phyloP scores from a whole-genome alignment of 202 grass and related monocot genomes.

The Schoenoplectus tabernaemontani region DNA sequence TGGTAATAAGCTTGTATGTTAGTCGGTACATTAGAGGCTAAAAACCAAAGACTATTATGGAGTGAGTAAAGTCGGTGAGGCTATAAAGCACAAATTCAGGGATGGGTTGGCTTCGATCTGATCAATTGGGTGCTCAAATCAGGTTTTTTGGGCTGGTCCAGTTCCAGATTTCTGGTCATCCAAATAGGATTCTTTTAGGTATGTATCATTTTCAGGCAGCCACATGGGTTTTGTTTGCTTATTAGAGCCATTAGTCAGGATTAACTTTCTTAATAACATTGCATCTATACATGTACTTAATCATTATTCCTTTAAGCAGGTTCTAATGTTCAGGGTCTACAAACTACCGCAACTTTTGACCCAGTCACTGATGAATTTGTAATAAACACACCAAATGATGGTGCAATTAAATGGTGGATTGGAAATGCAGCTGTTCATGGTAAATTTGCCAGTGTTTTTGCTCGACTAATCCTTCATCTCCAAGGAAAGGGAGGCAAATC shows the following conservation, averaged over 20 bases:
- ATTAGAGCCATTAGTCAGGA: neutral
- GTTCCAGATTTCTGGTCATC: neutral
- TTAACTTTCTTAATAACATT: neutral
- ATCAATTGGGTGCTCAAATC: neutral
- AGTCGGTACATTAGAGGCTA: neutral
- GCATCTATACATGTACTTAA: neutral
- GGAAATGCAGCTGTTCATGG: slow-evolving; percentile 89
- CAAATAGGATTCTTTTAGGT: neutral
- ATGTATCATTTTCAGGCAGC: neutral
- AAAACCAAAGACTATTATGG: neutral
- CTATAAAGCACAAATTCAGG: neutral
- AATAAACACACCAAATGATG: slow-evolving; percentile 90
- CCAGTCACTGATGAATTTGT: slow-evolving; percentile 82
- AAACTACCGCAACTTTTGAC: slow-evolving; percentile 97
- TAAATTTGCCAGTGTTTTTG: slow-evolving; percentile 92
- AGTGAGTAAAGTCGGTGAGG: neutral
- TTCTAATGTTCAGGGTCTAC: slow-evolving; percentile 91
- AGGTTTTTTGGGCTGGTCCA: neutral
- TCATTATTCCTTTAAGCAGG: slow-evolving; percentile 31
- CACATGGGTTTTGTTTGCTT: slow-evolving; percentile 1
- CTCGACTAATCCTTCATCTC: slow-evolving; percentile 76
- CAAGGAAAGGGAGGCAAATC: slow-evolving; percentile 67
- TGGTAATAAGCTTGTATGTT: neutral
- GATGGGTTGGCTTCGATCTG: neutral
- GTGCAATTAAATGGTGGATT: slow-evolving; percentile 99